Conservation (phyloP, 2,329 filamentous ascomycete genomes). For the Alternaria novae-zelandiae region DNA sequence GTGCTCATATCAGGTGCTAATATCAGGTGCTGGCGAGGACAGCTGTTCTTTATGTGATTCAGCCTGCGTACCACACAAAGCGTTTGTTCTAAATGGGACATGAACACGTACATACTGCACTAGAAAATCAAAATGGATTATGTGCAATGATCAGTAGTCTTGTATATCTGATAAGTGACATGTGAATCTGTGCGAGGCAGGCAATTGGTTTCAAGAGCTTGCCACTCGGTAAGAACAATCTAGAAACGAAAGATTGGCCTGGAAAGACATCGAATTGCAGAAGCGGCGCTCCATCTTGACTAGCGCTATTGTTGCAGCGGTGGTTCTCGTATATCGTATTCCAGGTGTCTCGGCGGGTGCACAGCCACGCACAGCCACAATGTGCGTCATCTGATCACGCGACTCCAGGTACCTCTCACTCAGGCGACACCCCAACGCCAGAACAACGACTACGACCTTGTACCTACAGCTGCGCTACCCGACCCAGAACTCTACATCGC, state of each 20-base stretch:
- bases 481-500: background rate
- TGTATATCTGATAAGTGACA: too few relatives aligned
- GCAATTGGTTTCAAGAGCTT: too few relatives aligned
- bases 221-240: background rate
- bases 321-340: background rate
- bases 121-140: background rate
- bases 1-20: background rate
- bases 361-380: constrained; percentile 11
- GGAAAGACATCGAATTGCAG: background rate
- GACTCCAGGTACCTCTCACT: constrained; percentile 1
- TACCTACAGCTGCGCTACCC: background rate
- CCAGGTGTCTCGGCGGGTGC: background rate
- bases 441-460: constrained; percentile 4
- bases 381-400: constrained; percentile 17
- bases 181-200: background rate
- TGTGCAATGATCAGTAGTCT: background rate
- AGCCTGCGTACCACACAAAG: background rate
- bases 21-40: background rate
- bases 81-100: too few relatives aligned
- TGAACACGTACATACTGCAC: background rate
- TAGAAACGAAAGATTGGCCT: background rate
- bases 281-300: background rate
- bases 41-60: background rate
- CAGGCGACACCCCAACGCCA: constrained; percentile 11
- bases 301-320: background rate